Conservation (phyloP, 306 rosid species). For the Ormosia semicastrata region DNA sequence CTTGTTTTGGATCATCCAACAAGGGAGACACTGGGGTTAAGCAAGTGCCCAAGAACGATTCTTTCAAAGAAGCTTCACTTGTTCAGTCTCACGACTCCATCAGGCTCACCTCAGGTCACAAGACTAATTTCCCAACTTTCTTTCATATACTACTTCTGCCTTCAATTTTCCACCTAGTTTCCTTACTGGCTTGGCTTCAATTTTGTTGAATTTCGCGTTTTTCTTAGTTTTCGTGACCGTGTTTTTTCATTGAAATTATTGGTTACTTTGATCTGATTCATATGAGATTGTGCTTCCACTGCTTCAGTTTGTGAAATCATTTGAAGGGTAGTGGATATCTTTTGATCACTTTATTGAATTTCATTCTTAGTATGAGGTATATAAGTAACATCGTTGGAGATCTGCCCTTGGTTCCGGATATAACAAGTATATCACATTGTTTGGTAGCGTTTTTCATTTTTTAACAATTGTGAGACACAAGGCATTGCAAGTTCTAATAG, state of each 20-base stretch:
- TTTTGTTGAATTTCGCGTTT: constrained; percentile 8
- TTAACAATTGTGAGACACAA: constrained; percentile 10
- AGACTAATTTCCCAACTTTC: neutral
- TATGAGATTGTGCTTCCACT: constrained; percentile 21
- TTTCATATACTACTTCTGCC: constrained; percentile 11
- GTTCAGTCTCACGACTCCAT: constrained; percentile 51
- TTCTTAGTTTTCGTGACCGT: neutral
- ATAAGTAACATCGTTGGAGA: constrained; percentile 26
- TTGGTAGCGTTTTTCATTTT: neutral
- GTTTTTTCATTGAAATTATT: constrained; percentile 14
- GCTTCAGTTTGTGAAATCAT: neutral
- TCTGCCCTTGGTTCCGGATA: constrained; percentile 13
- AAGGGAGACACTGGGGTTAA: constrained; percentile 46
- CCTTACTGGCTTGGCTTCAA: constrained; percentile 19
- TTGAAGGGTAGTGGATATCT: neutral
- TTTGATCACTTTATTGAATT: constrained; percentile 16
- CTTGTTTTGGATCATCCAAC: constrained; percentile 72
- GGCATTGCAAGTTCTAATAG: neutral
- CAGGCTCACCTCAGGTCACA: constrained; percentile 55
- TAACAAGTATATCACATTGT: constrained; percentile 5
- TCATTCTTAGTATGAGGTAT: constrained; percentile 15
- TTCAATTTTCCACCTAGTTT: constrained; percentile 16
- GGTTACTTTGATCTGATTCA: constrained; percentile 41
- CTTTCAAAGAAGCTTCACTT: constrained; percentile 55
- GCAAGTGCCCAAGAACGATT: constrained; percentile 47